Evolutionary conservation across 495 filamentous ascomycete genomes (phyloP).

Genomic region (Penicillium paxilli): DNA sequence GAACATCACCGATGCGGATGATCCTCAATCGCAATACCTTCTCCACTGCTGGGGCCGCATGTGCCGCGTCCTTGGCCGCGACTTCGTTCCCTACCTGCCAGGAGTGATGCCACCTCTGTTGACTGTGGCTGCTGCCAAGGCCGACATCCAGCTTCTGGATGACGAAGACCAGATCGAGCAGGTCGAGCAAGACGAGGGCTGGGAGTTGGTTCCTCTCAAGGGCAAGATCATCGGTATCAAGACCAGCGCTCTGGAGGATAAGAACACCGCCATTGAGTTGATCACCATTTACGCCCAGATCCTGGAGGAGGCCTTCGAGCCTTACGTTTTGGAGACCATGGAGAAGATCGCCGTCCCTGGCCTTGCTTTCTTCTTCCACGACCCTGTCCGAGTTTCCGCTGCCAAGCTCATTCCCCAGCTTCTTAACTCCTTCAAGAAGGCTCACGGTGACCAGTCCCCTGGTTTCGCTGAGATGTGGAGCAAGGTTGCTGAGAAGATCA

Average conservation of each 20-base stretch:
- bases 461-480: constrained; percentile 80
- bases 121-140: constrained; percentile 89
- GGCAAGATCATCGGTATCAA: constrained; percentile 98
- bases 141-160: constrained; percentile 94
- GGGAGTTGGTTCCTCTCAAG: constrained; percentile 95
- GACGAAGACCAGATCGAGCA: constrained; percentile 93
- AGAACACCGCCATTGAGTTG: constrained; percentile 97
- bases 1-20: constrained; percentile 85
- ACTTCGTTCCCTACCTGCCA: constrained; percentile 89
- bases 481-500: constrained; percentile 81
- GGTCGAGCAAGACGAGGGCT: constrained; percentile 93
- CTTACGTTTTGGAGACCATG: constrained; percentile 90
- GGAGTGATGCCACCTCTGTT: constrained; percentile 94
- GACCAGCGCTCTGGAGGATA: constrained; percentile 94
- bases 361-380: constrained; percentile 98
- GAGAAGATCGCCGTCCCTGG: constrained; percentile 94
- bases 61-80: constrained; percentile 87
- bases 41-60: constrained; percentile 99
- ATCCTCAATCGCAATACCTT: constrained; percentile 95
- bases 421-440: constrained; percentile 89
- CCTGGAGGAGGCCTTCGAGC: constrained; percentile 86
- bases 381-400: constrained; percentile 92
- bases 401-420: constrained; percentile 95
- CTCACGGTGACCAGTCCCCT: constrained; percentile 72
- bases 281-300: constrained; percentile 96